phyloP scores from a whole-genome alignment of 192 early-diverging fungal genomes.

The Umbelopsis isabellina region DNA sequence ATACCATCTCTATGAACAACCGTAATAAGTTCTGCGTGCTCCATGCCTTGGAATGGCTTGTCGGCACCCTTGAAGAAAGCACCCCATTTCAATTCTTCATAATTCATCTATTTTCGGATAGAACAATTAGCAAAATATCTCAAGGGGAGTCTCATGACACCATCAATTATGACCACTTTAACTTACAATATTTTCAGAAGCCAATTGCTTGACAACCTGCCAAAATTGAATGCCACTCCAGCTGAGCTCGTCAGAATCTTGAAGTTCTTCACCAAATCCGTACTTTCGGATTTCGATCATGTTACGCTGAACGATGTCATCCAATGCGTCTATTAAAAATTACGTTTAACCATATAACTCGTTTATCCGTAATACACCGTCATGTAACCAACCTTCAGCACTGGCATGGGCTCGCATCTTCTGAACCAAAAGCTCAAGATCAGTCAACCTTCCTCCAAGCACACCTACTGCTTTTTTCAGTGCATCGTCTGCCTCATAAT shows the following conservation, averaged over 20 bases:
- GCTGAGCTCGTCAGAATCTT: constrained; percentile 42
- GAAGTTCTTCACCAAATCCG: constrained; percentile 72
- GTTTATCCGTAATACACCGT: background rate
- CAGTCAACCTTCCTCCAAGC: constrained; percentile 89
- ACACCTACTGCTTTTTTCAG: constrained; percentile 58
- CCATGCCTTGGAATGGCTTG: constrained; percentile 79
- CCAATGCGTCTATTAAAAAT: constrained; percentile 60
- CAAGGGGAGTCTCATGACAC: background rate
- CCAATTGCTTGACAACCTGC: constrained; percentile 77
- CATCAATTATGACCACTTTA: background rate
- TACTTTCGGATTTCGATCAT: constrained; percentile 88
- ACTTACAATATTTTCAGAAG: constrained; percentile 55
- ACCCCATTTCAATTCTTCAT: constrained; percentile 81
- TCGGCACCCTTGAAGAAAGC: constrained; percentile 89
- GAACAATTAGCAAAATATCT: background rate
- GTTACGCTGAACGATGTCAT: constrained; percentile 80
- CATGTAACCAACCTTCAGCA: constrained; percentile 51
- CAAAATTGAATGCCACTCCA: constrained; percentile 95
- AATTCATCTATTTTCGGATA: constrained; percentile 57
- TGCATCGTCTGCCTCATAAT: constrained; percentile 30
- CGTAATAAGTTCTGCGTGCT: constrained; percentile 86
- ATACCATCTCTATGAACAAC: constrained; percentile 76
- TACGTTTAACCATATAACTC: background rate
- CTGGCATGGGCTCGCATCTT: constrained; percentile 79
- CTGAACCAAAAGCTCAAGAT: constrained; percentile 87